Conservation (phyloP, 1,139 yeast genomes). For the Sugiyamaella neomexicana region DNA sequence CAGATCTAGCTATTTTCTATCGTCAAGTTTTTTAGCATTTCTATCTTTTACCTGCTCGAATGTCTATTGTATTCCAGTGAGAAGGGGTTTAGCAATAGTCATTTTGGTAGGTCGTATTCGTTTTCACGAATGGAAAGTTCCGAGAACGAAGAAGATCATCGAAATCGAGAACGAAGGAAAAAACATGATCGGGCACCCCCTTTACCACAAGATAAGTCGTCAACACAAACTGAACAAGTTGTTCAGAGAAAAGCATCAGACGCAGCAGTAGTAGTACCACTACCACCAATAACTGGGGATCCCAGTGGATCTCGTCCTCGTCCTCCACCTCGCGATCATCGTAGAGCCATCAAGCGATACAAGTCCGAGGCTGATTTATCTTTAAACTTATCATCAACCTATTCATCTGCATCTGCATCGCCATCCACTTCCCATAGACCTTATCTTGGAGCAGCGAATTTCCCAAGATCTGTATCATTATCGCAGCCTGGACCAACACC, state of each 20-base stretch:
- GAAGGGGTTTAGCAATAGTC: background rate
- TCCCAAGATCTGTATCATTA: conserved; percentile 12
- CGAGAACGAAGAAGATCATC: conserved; percentile 10
- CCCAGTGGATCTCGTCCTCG: background rate
- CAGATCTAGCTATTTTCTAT: background rate
- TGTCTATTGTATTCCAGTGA: background rate
- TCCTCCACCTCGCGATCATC: background rate
- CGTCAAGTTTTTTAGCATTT: too few species aligned
- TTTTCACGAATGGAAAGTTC: conserved; percentile 13
- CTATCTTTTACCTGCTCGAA: background rate
- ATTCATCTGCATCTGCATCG: background rate
- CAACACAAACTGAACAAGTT: background rate
- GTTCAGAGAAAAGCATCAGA: background rate
- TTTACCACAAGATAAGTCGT: background rate
- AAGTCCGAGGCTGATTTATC: conserved; percentile 16
- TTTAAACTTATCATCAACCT: background rate
- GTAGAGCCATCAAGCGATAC: conserved; percentile 7
- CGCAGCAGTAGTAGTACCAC: too few species aligned
- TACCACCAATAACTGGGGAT: background rate
- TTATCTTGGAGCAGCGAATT: background rate
- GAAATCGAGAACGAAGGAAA: conserved; percentile 13
- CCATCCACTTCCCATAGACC: background rate
- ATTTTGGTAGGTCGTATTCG: conserved; percentile 1
- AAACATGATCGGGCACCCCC: conserved; percentile 6
- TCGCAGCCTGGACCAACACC: conserved; percentile 4